Evolutionary conservation across 495 filamentous ascomycete species (phyloP).

Genomic region (Lasiosphaeria hispida): DNA sequence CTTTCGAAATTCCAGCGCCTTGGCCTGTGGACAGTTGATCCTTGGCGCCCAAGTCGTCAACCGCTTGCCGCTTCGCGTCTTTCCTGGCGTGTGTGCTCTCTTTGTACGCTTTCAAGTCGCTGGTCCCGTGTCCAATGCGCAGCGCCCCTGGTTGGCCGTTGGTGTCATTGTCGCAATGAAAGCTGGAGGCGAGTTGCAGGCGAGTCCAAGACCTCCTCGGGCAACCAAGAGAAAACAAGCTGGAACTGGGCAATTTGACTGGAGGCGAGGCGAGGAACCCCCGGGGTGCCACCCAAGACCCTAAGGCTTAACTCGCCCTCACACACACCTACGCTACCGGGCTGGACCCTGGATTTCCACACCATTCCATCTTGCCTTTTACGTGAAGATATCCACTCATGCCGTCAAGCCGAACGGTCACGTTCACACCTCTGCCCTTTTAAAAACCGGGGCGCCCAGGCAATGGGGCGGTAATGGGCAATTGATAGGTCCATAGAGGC

Average conservation of each 20-base stretch:
- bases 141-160: too few relatives aligned
- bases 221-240: too few relatives aligned
- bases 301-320: not conserved
- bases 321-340: not conserved
- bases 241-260: too few relatives aligned
- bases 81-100: conserved; percentile 13
- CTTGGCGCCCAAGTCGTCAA: conserved; percentile 27
- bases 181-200: too few relatives aligned
- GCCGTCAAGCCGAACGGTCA: not conserved
- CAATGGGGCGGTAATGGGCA: too few relatives aligned
- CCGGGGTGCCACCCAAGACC: too few relatives aligned
- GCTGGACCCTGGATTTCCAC: conserved; percentile 12
- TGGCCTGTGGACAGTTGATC: not conserved
- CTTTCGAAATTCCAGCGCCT: conserved; percentile 5
- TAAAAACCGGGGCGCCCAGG: conserved; percentile 6
- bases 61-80: conserved; percentile 24
- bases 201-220: too few relatives aligned
- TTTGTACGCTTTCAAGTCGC: not conserved
- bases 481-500: not conserved
- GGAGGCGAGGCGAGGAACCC: too few relatives aligned
- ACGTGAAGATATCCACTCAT: conserved; percentile 10
- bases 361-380: conserved; percentile 11
- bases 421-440: not conserved
- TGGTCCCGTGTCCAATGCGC: too few relatives aligned
- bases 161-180: too few relatives aligned